These are phyloP conservation scores for Strobilomyces confusus DNA, from an alignment of 768 basidiomycete genomes.

Conservation along the genomic window DNA sequence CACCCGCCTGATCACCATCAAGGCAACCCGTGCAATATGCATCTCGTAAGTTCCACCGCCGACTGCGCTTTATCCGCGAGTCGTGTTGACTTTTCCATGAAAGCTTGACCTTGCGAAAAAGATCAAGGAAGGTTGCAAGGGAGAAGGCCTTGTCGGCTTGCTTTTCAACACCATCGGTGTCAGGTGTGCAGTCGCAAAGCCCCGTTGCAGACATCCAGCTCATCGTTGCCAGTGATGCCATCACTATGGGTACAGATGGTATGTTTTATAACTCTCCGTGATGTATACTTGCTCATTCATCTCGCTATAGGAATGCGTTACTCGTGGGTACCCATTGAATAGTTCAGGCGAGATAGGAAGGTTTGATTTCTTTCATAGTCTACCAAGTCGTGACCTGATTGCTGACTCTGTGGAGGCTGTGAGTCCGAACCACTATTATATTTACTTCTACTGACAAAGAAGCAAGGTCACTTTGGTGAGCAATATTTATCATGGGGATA, in stretches of 20 bases:
- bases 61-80: not conserved
- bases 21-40: slow-evolving; percentile 84
- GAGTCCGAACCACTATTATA: slow-evolving; percentile 20
- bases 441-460: slow-evolving; percentile 6
- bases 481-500: not conserved
- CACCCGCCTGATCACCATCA: slow-evolving; percentile 21
- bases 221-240: slow-evolving; percentile 58
- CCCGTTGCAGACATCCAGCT: not conserved
- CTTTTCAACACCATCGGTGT: slow-evolving; percentile 86
- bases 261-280: slow-evolving; percentile 21
- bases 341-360: not conserved
- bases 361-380: slow-evolving; percentile 34
- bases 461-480: slow-evolving; percentile 54
- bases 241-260: slow-evolving; percentile 89
- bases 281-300: not conserved
- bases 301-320: slow-evolving; percentile 70
- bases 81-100: slow-evolving; percentile 1
- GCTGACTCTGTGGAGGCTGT: slow-evolving; percentile 88
- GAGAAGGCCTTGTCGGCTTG: slow-evolving; percentile 76
- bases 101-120: slow-evolving; percentile 77
- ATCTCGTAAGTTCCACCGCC: slow-evolving; percentile 51
- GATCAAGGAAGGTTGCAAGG: slow-evolving; percentile 78
- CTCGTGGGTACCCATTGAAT: slow-evolving; percentile 49
- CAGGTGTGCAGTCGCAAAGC: slow-evolving; percentile 43
- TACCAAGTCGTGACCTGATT: slow-evolving; percentile 85